Evolutionary conservation across 352 stramenopile genomes (phyloP).

Genomic region (Globisporangium canariense): DNA sequence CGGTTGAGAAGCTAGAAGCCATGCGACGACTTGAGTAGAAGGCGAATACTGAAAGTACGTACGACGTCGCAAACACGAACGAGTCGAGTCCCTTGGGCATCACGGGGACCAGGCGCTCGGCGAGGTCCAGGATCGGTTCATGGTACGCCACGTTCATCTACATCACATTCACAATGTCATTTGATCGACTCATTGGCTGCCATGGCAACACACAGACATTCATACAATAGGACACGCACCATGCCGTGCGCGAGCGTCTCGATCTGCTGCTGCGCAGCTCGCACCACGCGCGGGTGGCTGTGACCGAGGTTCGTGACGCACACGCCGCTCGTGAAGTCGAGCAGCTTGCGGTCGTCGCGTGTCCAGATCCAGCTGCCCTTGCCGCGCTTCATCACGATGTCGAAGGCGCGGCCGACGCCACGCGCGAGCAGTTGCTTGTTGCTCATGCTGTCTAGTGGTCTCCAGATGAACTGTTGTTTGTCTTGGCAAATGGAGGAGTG

Average conservation of each 20-base stretch:
- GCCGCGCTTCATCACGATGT: constrained; percentile 79
- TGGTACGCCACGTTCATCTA: constrained; percentile 94
- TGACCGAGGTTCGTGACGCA: constrained; percentile 91
- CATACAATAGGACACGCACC: not conserved
- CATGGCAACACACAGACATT: constrained; percentile 16
- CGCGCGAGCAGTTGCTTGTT: constrained; percentile 30
- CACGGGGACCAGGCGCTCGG: constrained; percentile 67
- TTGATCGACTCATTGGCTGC: not conserved
- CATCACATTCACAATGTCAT: not conserved
- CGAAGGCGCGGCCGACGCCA: constrained; percentile 76
- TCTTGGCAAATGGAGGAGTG: too few relatives aligned
- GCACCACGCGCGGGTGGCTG: constrained; percentile 89
- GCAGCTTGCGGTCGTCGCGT: constrained; percentile 76
- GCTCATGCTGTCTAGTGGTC: too few relatives aligned
- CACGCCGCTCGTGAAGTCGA: constrained; percentile 94
- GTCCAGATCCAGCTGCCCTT: constrained; percentile 88
- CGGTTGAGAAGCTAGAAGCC: not conserved
- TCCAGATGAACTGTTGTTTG: too few relatives aligned
- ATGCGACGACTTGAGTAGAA: not conserved
- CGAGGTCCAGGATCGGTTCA: constrained; percentile 89
- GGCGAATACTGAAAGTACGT: not conserved
- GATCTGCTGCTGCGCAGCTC: constrained; percentile 88
- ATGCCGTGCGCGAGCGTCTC: constrained; percentile 80
- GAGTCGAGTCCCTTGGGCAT: constrained; percentile 77
- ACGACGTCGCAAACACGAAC: constrained; percentile 87